Base-by-base conservation (phyloP, 2,329 filamentous ascomycete genomes). In the Aspergillus tanneri region DNA sequence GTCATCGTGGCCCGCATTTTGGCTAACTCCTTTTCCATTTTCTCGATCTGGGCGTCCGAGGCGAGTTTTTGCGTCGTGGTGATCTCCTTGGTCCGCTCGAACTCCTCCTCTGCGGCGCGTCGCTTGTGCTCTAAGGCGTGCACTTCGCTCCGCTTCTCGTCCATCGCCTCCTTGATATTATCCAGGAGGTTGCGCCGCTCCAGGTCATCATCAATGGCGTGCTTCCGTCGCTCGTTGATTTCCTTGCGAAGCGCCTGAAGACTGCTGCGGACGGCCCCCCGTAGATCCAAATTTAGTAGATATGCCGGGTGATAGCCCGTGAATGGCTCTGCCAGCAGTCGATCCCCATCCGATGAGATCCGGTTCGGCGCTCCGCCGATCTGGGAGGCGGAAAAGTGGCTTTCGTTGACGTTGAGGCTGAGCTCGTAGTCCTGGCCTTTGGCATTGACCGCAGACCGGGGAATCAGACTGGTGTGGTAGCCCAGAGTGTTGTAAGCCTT, bases 11-110 rank as follows among this genome's bases (percentile, higher is more conserved):
- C 82, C 34, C 91, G 82, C 89, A 97, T 95, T 67, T 90, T 89
- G 38, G 88, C 87, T n/a, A 99, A 76, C 68, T 99, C 91, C 71
- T 96, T 96, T 73, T 99, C 93, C 86, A 96, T 95, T 76, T 93
- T 93, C 72, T 99, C 93, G 61, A 99, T 96, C 69, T 97, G 92
- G 7, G 91, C 84, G 66, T 97, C 93, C 2, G 86, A 89, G 6
- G 85, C 86, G 66, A 92, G 82, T 73, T 95, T 95, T 67, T 96
- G 90, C 14, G 90, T 88, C 37, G 82, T 88, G 6, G 88, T 92
- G 50, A 83, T 82, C 77, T 96, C 93, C 65, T 92, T 92, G 16
- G 90, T 91, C 72, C 89, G 90, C 64, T 96, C 90, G 65, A 96
- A 95, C 66, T 96, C 91, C 63, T 95, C 89, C 67, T 95, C 88